Evolutionary conservation across 768 basidiomycete species (phyloP), one percentile per base, ranked within the genome.

Genomic region (Obba rivulosa): DNA sequence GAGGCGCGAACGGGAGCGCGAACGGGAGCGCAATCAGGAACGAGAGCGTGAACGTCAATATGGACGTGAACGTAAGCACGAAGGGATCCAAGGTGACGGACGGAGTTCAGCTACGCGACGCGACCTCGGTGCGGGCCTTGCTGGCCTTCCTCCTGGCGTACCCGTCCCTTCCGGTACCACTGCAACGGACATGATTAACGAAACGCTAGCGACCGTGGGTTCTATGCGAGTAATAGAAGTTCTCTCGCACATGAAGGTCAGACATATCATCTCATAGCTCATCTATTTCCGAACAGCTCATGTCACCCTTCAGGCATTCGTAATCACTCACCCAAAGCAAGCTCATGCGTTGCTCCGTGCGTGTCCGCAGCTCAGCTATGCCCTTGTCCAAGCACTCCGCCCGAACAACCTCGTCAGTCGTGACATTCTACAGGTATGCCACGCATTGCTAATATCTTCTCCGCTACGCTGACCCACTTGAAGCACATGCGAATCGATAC

Each of bases 201-300:
- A 87, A 62, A 87, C 85, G 3, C 75, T 99, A 39, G 94, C 87
- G 37, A 81, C 73, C 23, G 88, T 95, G 74, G 79, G 81, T 46
- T 89, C 92, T 0, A 76, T 72, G 34, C 90, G 94, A 61, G 72
- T 95, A 53, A 81, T 94, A 69, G 95, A 99, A 67, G 87, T 97
- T 8, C 72, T 99, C 56, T 87, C 87, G n/a, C 92, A 96, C 66
- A 94, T 95, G 87, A 98, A 98, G 85, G 96, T 94, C 63, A 61
- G 76, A 67, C 45, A 41, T 53, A 41, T 57, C 57, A 35, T n/a
- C n/a, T n/a, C 50, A 46, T 45, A 13, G 21, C 23, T 23, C 14
- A 0, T 34, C 8, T 28, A 36, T 5, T 36, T 8, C 21, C 24
- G 40, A 23, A n/a, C 14, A 41, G n/a, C 7, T 1, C 5, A 16